Evolutionary conservation across 2,329 filamentous ascomycete genomes (phyloP).

Genomic region (Myriosclerotinia scirpicola): DNA sequence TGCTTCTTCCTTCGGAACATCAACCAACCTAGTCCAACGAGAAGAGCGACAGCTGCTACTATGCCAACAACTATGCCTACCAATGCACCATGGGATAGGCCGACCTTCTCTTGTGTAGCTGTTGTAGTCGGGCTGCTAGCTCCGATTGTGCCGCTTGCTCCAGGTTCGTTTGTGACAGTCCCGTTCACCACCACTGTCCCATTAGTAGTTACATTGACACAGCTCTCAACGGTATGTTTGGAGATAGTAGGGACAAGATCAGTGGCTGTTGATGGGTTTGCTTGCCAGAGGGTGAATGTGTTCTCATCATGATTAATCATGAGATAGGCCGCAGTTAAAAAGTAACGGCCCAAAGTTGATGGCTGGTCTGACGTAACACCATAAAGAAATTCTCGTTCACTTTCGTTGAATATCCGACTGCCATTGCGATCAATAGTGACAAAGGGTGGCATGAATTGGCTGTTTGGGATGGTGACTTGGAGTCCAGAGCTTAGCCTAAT

Average conservation of each 20-base stretch:
- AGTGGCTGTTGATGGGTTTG: constrained; percentile 5
- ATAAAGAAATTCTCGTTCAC: neutral
- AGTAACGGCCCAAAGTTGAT: constrained; percentile 10
- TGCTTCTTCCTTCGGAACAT: constrained; percentile 1
- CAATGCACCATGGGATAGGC: neutral
- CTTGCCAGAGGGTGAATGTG: constrained; percentile 6
- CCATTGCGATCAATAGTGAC: constrained; percentile 6
- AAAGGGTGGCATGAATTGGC: constrained; percentile 9
- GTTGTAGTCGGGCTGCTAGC: neutral
- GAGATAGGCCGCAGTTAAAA: constrained; percentile 14
- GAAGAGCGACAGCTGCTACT: neutral
- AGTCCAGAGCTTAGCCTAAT: constrained; percentile 13
- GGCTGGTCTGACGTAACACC: neutral
- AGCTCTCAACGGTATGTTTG: neutral
- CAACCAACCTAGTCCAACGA: neutral
- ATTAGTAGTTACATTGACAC: neutral
- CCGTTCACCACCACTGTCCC: constrained; percentile 10
- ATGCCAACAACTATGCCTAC: neutral
- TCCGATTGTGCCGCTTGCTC: neutral
- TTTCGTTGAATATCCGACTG: neutral
- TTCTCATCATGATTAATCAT: constrained; percentile 16
- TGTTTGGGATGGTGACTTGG: constrained; percentile 4
- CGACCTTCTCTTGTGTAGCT: neutral
- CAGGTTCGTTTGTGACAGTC: neutral
- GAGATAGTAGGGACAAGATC: neutral